Evolutionary conservation across 805 yeast species (phyloP), one percentile per base, ranked within the genome.

Genomic region (Ascoidea tarda): DNA sequence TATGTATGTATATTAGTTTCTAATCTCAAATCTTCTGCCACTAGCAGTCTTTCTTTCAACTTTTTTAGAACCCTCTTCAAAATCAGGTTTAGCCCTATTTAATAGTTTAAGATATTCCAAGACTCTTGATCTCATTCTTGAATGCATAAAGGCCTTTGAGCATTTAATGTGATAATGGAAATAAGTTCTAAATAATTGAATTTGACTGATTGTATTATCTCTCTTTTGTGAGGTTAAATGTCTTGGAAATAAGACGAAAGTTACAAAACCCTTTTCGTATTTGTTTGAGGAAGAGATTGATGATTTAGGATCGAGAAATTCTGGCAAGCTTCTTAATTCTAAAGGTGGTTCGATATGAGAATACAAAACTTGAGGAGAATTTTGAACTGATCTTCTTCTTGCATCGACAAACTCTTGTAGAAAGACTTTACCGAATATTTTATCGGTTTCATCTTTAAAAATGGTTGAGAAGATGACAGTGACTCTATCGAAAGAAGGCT

Each of bases 121-220:
- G 31, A 93, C 98, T 63, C 99, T 79, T 69, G 75, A 87, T 69
- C 99, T 81, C 99, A 93, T 93, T 75, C 99, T 83, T 51, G 96
- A 88, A 69, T 93, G 99, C 83, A 93, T 82, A 70, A 87, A 93
- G 44, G 99, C 98, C 75, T 93, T 93, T 56, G 96, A 89, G 68
- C 97, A 91, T 71, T 93, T 93, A 73, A 93, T 93, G 66, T 93
- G 99, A 69, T 91, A 93, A 68, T 93, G 99, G 84, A 93, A 93
- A 71, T 91, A 93, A 64, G 90, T 95, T 69, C 99, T 78, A 72
- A 93, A 93, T 54, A 87, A 74, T 63, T 88, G 89, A 63, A 93
- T 85, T 67, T 90, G 97, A 45, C 95, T 82, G 57, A 93, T 87
- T 56, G 96, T 84, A 64, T 82, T 85, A 66, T 93, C 93, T 62